Conservation (phyloP, 495 filamentous ascomycete species). For the Clohesyomyces aquaticus region DNA sequence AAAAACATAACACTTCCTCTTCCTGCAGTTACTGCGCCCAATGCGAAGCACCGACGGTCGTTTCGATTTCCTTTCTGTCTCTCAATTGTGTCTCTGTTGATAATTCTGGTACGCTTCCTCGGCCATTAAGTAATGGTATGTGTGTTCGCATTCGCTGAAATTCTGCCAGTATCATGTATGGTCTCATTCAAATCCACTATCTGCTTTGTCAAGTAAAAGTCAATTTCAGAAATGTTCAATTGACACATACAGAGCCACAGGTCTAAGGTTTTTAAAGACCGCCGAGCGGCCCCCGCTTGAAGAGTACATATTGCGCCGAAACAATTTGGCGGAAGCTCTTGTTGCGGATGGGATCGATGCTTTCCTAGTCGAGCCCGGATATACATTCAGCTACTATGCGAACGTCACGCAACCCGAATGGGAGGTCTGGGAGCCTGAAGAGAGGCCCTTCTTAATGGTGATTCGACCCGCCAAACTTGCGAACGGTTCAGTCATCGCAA, state of each 20-base stretch:
- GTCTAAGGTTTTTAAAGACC: constrained; percentile 53
- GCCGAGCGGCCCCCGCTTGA: constrained; percentile 48
- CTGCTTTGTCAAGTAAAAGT: constrained; percentile 29
- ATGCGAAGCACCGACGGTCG: background rate
- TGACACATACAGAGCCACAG: constrained; percentile 46
- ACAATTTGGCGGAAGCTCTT: constrained; percentile 55
- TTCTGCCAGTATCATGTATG: background rate
- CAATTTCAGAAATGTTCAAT: constrained; percentile 54
- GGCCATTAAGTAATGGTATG: background rate
- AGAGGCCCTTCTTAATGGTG: constrained; percentile 61
- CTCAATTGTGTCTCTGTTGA: background rate
- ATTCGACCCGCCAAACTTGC: constrained; percentile 48
- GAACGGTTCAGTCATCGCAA: constrained; percentile 50
- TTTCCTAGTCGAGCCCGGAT: constrained; percentile 60
- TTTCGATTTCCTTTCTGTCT: background rate
- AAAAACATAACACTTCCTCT: background rate
- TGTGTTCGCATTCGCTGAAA: background rate
- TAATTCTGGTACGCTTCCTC: background rate
- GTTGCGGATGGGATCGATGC: constrained; percentile 52
- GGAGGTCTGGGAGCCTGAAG: constrained; percentile 65
- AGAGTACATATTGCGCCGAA: constrained; percentile 54
- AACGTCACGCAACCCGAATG: constrained; percentile 60
- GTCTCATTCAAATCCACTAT: background rate
- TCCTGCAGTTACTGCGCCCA: background rate
- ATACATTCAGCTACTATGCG: constrained; percentile 61